Evolutionary conservation across 345 rosid species (phyloP).

Genomic region (Physaria fendleri): DNA sequence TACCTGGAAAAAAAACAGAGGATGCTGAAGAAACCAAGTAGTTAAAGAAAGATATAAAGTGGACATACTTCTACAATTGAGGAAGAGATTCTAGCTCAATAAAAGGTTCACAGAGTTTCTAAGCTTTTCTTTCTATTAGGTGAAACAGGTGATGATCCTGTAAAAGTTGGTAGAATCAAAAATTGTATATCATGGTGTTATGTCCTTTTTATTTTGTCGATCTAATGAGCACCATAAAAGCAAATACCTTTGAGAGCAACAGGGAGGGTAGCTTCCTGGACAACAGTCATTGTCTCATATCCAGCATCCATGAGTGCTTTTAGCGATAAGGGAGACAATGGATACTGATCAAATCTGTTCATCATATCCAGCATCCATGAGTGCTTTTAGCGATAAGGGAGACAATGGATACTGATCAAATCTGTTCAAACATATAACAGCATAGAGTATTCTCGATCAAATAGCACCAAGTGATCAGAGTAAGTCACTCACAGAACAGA

Average conservation of each 20-base stretch:
- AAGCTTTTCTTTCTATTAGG: background rate
- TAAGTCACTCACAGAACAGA: background rate
- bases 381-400: slow-evolving; percentile 71
- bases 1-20: slow-evolving; percentile 45
- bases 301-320: slow-evolving; percentile 88
- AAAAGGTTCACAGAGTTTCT: background rate
- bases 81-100: background rate
- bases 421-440: slow-evolving; percentile 37
- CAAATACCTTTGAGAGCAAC: slow-evolving; percentile 64
- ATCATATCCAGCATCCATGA: slow-evolving; percentile 83
- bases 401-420: slow-evolving; percentile 77
- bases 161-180: background rate
- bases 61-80: background rate
- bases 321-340: slow-evolving; percentile 70
- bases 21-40: background rate
- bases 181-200: background rate
- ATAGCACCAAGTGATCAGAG: slow-evolving; percentile 4
- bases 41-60: background rate
- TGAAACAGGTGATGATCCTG: background rate
- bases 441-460: background rate
- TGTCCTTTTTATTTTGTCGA: background rate
- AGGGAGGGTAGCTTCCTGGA: slow-evolving; percentile 92
- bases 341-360: slow-evolving; percentile 78
- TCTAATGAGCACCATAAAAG: background rate
- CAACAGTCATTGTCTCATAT: slow-evolving; percentile 85